phyloP scores from a whole-genome alignment of 129 eudicot species.

The Smallanthus sonchifolius region DNA sequence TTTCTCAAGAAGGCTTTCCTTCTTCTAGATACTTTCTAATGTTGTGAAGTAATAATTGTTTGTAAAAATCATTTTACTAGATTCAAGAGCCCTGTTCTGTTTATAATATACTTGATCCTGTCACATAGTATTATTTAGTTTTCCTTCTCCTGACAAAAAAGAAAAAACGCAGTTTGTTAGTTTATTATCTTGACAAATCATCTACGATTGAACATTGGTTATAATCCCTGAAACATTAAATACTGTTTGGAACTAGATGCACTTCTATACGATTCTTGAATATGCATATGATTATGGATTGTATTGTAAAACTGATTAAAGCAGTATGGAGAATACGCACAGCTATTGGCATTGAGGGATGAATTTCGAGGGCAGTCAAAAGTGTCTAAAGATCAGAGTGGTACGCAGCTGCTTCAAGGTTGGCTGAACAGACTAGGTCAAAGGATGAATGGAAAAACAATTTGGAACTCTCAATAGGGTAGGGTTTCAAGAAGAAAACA shows the following conservation, averaged over 20 bases:
- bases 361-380: conserved; percentile 86
- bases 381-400: conserved; percentile 87
- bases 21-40: too few species aligned
- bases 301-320: too few species aligned
- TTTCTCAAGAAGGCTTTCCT: not conserved
- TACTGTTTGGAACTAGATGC: too few species aligned
- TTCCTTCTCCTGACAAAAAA: too few species aligned
- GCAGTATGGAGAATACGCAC: conserved; percentile 67
- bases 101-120: not conserved
- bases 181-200: not conserved
- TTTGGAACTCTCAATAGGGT: conserved; percentile 63
- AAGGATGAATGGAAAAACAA: conserved; percentile 88
- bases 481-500: conserved; percentile 78
- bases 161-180: too few species aligned
- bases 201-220: not conserved
- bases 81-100: not conserved
- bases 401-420: conserved; percentile 82
- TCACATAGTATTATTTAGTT: not conserved
- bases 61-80: not conserved
- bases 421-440: conserved; percentile 86
- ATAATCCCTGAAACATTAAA: not conserved
- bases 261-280: too few species aligned
- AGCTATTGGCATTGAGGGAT: conserved; percentile 90
- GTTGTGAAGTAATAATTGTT: not conserved
- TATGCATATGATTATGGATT: not conserved